Evolutionary conservation across 1,284 basidiomycete genomes (phyloP).

Genomic region (Porphyrellus sp.): DNA sequence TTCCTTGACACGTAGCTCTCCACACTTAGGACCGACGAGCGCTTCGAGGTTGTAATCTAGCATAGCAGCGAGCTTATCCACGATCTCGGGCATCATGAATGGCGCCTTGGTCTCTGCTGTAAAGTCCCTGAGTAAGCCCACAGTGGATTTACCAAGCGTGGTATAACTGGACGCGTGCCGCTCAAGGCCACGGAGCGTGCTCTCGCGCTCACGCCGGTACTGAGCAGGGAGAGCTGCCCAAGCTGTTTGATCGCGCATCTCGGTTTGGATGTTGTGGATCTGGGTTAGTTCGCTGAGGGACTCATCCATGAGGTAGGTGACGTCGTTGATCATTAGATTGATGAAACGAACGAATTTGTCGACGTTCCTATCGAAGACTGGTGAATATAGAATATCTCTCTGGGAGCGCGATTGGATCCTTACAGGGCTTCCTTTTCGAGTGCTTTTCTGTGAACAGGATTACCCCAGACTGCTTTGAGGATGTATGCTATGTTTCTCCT

Average conservation of each 20-base stretch:
- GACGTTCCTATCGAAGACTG: slow-evolving; percentile 55
- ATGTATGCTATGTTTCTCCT: slow-evolving; percentile 85
- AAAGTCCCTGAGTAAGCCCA: slow-evolving; percentile 88
- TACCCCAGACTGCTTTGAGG: slow-evolving; percentile 86
- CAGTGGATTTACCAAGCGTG: slow-evolving; percentile 82
- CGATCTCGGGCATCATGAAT: slow-evolving; percentile 96
- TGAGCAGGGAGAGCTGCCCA: slow-evolving; percentile 69
- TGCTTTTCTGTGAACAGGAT: slow-evolving; percentile 81
- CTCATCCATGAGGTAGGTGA: slow-evolving; percentile 97
- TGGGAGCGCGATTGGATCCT: slow-evolving; percentile 30
- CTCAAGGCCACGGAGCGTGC: slow-evolving; percentile 77
- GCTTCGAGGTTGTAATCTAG: slow-evolving; percentile 92
- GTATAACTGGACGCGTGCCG: slow-evolving; percentile 84
- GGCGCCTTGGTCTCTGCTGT: slow-evolving; percentile 89
- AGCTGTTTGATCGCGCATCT: slow-evolving; percentile 72
- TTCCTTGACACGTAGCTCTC: slow-evolving; percentile 83
- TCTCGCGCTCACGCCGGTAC: slow-evolving; percentile 83
- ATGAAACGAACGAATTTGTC: slow-evolving; percentile 94
- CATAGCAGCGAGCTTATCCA: slow-evolving; percentile 95
- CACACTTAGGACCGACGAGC: slow-evolving; percentile 84
- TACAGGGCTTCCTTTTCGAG: slow-evolving; percentile 76
- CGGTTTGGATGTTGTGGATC: slow-evolving; percentile 81
- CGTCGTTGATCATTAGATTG: slow-evolving; percentile 99
- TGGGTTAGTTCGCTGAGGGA: slow-evolving; percentile 87
- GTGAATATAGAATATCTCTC: slow-evolving; percentile 2